Evolutionary conservation across 805 yeast genomes (phyloP), one percentile per base, ranked within the genome.

Genomic region (Candida chilensis): DNA sequence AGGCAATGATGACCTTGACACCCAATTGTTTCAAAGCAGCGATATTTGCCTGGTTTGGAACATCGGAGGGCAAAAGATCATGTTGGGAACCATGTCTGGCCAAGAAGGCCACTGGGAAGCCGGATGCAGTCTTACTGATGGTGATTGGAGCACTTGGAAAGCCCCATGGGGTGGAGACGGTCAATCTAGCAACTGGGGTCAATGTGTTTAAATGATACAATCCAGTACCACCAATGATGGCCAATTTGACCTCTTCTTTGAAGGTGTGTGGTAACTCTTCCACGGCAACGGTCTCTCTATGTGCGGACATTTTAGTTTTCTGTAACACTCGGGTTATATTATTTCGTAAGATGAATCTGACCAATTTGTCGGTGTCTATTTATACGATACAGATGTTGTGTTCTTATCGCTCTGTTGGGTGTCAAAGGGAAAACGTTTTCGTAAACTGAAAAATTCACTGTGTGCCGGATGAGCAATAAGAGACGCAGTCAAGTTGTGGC

Each of bases 171-270:
- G 99, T 92, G 13, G 81, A 71, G 35, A 87, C 58, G 11, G 85
- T 74, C 25, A 92, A 59, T 42, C 79, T 65, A 11, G 96, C 95
- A 27, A 90, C 94, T 3, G 95, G 94, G 28, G 78, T 71, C 33
- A 92, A 65, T 34, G 84, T 76, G 24, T 80, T 84, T 34, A 92
- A 65, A 35, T 84, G 82, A 64, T 92, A 92, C 18, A 92, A 70
- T n/a, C 99, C 99, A 4, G 98, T 92, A 24, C 98, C 98, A 24
- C 98, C 98, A 52, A 92, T 92, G 42, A 92, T 74, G 20, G 95
- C 97, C 26, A 92, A 67, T 24, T 73, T 68, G 16, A 92, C 83
- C 20, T 83, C 78, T 44, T 76, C 82, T 33, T 56, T 50, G 57
- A 71, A 78, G 19, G 59, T 57, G 35, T 68, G 65, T 25, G 84